Conservation (phyloP, 2,329 filamentous ascomycete genomes). For the Stagonosporopsis rhizophila region DNA sequence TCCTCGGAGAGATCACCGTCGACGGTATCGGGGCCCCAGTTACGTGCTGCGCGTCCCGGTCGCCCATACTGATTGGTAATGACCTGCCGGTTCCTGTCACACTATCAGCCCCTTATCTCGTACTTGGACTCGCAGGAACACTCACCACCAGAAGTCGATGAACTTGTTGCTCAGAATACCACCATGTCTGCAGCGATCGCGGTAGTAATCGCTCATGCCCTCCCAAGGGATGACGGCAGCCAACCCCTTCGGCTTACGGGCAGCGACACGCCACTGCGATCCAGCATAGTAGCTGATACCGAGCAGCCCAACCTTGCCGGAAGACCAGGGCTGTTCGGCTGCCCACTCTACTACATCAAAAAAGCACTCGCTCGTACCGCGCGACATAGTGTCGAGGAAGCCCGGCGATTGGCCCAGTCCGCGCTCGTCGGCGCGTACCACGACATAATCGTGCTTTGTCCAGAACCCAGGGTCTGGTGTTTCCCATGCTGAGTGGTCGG, state of each 20-base stretch:
- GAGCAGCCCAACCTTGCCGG: constrained; percentile 59
- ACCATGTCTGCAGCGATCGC: constrained; percentile 53
- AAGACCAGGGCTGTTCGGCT: constrained; percentile 58
- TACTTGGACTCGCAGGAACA: constrained; percentile 1
- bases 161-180: constrained; percentile 49
- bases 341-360: constrained; percentile 62
- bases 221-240: constrained; percentile 63
- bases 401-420: constrained; percentile 62
- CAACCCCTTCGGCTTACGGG: constrained; percentile 59
- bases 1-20: constrained; percentile 66
- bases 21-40: constrained; percentile 64
- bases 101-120: background rate
- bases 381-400: constrained; percentile 61
- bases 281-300: constrained; percentile 62
- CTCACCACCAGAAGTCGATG: constrained; percentile 64
- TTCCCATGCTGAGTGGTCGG: constrained; percentile 55
- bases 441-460: constrained; percentile 46
- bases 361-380: constrained; percentile 60
- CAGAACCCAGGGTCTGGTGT: constrained; percentile 53
- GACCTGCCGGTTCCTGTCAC: constrained; percentile 68
- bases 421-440: constrained; percentile 59
- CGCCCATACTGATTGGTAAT: constrained; percentile 72
- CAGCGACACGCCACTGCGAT: constrained; percentile 63
- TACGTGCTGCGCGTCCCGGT: constrained; percentile 56
- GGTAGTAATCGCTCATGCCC: constrained; percentile 64